Conservation (phyloP, 257 asterid genomes). For the Solanum dulcamara region DNA sequence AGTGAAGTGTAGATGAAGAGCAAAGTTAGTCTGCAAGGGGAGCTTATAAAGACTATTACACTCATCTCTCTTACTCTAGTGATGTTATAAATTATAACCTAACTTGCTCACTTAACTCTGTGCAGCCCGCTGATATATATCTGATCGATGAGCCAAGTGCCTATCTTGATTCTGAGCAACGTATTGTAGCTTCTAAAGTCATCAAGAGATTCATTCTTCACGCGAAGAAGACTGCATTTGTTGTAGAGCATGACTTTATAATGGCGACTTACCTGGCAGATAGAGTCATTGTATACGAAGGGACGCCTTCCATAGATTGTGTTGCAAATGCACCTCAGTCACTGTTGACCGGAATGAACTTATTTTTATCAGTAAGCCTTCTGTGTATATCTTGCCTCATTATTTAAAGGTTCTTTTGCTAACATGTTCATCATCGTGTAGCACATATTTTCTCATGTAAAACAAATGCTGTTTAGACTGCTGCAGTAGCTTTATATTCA, state of each 20-base stretch:
- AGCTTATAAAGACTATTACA: background rate
- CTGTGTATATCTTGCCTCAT: background rate
- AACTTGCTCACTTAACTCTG: conserved; percentile 7
- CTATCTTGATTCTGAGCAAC: conserved; percentile 97
- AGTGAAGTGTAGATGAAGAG: background rate
- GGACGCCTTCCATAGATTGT: conserved; percentile 79
- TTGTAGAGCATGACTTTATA: conserved; percentile 94
- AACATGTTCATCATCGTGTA: background rate
- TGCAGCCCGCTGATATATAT: conserved; percentile 98
- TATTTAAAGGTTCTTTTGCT: background rate
- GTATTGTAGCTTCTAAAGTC: conserved; percentile 97
- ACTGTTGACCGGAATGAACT: conserved; percentile 90
- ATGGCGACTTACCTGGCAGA: conserved; percentile 99
- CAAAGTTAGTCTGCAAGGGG: background rate
- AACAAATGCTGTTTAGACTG: background rate
- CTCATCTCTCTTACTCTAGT: background rate
- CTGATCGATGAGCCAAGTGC: conserved; percentile 98
- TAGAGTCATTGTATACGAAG: conserved; percentile 92
- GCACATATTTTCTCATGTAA: background rate
- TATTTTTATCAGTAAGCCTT: conserved; percentile 82
- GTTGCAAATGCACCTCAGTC: conserved; percentile 91
- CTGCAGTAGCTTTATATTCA: background rate
- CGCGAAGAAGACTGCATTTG: conserved; percentile 92
- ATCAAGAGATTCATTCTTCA: conserved; percentile 95
- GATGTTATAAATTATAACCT: background rate